phyloP scores from a whole-genome alignment of 495 filamentous ascomycete species.

The Trichocladium uniseriatum region DNA sequence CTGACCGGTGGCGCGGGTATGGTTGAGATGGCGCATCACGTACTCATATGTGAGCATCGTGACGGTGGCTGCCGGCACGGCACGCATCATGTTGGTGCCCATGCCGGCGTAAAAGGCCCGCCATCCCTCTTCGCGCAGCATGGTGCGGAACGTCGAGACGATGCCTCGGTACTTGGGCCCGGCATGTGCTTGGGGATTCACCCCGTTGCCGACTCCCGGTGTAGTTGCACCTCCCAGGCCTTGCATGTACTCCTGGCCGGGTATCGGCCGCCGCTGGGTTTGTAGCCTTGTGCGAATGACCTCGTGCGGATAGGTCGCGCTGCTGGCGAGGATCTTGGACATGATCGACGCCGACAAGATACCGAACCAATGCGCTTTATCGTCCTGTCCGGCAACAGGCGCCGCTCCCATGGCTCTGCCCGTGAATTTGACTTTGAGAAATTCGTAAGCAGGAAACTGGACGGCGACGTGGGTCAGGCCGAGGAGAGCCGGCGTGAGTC shows the following conservation, averaged over 20 bases:
- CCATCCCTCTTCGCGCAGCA: constrained; percentile 89
- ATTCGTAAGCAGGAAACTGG: constrained; percentile 95
- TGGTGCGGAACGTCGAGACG: constrained; percentile 71
- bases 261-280: constrained; percentile 63
- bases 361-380: constrained; percentile 47
- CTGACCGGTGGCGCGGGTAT: constrained; percentile 24
- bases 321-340: constrained; percentile 90
- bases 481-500: constrained; percentile 82
- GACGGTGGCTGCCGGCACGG: constrained; percentile 88
- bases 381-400: constrained; percentile 28
- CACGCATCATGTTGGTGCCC: constrained; percentile 94
- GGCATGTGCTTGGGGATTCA: constrained; percentile 1
- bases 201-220: background rate
- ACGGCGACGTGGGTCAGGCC: constrained; percentile 94
- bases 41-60: constrained; percentile 97
- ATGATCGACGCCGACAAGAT: constrained; percentile 84
- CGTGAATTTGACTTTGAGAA: constrained; percentile 81
- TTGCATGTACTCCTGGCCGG: constrained; percentile 53
- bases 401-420: constrained; percentile 71
- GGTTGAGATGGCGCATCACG: constrained; percentile 50
- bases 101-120: constrained; percentile 94
- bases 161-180: constrained; percentile 68
- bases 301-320: constrained; percentile 94
- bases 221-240: constrained; percentile 38
- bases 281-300: constrained; percentile 85